Evolutionary conservation across 495 filamentous ascomycete species (phyloP).

Genomic region (Astrocystis sublimbata): DNA sequence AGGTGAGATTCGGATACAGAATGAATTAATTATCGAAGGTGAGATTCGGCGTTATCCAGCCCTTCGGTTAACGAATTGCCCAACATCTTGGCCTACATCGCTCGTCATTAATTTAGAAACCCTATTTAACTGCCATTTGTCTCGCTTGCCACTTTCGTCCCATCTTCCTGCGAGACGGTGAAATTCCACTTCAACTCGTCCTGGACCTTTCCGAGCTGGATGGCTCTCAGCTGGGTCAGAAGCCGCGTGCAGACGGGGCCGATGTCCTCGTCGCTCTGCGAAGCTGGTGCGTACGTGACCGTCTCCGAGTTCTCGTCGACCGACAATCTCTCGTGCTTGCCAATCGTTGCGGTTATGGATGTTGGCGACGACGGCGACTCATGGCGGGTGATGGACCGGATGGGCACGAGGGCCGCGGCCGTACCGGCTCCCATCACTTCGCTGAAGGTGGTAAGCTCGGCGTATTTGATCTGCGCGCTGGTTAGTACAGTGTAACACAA

Average conservation of each 20-base stretch:
- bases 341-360: conserved; percentile 33
- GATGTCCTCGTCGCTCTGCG: conserved; percentile 65
- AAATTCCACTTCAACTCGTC: conserved; percentile 76
- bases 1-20: background rate
- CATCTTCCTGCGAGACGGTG: conserved; percentile 53
- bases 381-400: conserved; percentile 79
- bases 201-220: conserved; percentile 75
- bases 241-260: conserved; percentile 71
- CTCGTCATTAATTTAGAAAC: background rate
- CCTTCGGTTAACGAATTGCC: background rate
- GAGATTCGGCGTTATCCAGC: no score
- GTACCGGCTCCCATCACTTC: conserved; percentile 94
- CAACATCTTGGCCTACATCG: background rate
- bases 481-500: conserved; percentile 18
- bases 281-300: conserved; percentile 63
- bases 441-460: conserved; percentile 72
- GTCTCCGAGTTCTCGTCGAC: conserved; percentile 53
- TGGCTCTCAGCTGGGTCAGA: conserved; percentile 74
- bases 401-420: conserved; percentile 87
- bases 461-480: conserved; percentile 64
- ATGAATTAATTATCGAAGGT: no score
- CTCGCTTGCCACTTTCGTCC: conserved; percentile 31
- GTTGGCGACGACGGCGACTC: conserved; percentile 41
- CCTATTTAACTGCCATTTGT: background rate
- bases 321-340: conserved; percentile 37